A percentile compares a stretch with the other conserved stretches of the same genome.
phyloP scores from a whole-genome alignment of 1,284 basidiomycete species.

The Ceratobasidium sp. region DNA sequence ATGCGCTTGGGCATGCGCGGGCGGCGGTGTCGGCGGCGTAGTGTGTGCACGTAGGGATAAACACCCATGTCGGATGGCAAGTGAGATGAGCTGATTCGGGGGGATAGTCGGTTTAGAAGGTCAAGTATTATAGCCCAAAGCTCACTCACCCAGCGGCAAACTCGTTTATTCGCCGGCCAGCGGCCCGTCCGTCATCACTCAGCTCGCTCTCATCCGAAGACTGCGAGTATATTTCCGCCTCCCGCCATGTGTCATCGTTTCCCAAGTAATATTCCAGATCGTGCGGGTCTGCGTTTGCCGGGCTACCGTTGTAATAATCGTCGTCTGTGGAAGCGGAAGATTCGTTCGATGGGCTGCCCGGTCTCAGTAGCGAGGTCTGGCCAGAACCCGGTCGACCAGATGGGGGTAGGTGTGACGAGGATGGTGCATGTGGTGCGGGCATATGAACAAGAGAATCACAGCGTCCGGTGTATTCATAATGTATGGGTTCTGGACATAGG shows the following conservation, averaged over 20 bases:
- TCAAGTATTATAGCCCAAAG: background rate
- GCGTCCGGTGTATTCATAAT: background rate
- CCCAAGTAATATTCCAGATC: constrained; percentile 37
- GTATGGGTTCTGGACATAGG: background rate
- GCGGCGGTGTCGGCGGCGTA: background rate
- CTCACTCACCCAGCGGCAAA: constrained; percentile 15
- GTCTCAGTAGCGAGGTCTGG: constrained; percentile 27
- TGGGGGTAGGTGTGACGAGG: background rate
- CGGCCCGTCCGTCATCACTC: constrained; percentile 14
- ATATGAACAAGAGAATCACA: constrained; percentile 13
- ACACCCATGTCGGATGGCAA: constrained; percentile 29
- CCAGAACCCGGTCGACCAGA: constrained; percentile 5
- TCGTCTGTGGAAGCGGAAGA: constrained; percentile 39
- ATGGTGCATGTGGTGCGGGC: background rate
- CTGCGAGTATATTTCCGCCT: constrained; percentile 25
- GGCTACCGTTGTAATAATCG: background rate
- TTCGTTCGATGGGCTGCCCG: constrained; percentile 36
- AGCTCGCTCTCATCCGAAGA: constrained; percentile 28
- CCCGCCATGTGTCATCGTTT: constrained; percentile 37
- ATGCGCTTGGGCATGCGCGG: constrained; percentile 39
- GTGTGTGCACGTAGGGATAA: constrained; percentile 5
- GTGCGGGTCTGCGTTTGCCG: constrained; percentile 32
- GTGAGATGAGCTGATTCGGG: constrained; percentile 33
- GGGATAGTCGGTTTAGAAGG: background rate
- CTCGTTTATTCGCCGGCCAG: constrained; percentile 13